phyloP scores from a whole-genome alignment of 495 filamentous ascomycete genomes.

The Podospora australis region DNA sequence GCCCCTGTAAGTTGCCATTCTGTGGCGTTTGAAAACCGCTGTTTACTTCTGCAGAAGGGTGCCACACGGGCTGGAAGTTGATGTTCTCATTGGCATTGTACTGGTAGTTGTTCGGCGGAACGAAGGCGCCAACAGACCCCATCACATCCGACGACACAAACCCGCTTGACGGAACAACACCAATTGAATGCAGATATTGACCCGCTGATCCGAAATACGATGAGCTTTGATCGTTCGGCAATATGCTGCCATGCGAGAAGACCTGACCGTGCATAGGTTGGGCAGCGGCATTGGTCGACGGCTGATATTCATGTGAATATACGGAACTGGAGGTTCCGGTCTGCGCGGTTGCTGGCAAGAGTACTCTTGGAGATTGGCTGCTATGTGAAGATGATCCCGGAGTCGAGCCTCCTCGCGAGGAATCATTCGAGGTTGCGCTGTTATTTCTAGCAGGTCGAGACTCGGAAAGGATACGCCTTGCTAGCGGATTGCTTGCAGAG shows the following conservation, averaged over 20 bases:
- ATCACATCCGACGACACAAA: slow-evolving; percentile 1
- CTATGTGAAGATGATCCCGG: slow-evolving; percentile 1
- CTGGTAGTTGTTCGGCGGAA: neutral
- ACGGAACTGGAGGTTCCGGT: too few relatives aligned
- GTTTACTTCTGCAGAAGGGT: slow-evolving; percentile 1
- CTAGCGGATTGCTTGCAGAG: neutral
- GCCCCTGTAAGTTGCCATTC: too few relatives aligned
- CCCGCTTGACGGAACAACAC: neutral
- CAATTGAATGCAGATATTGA: neutral
- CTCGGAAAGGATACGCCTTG: neutral
- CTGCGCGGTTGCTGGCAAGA: neutral
- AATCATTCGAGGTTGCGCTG: too few relatives aligned
- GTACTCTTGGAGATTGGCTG: neutral
- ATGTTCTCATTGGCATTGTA: neutral
- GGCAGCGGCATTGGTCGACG: too few relatives aligned
- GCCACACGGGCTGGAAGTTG: slow-evolving; percentile 12
- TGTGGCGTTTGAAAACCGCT: neutral
- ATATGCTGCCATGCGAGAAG: too few relatives aligned
- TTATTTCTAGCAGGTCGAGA: neutral
- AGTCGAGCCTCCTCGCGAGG: neutral
- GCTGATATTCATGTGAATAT: too few relatives aligned
- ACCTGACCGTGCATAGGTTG: too few relatives aligned
- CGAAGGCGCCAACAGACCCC: too few relatives aligned
- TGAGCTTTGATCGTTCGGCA: neutral
- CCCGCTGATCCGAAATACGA: neutral